Conservation (phyloP, 345 rosid species). For the Moricandia moricandioides region DNA sequence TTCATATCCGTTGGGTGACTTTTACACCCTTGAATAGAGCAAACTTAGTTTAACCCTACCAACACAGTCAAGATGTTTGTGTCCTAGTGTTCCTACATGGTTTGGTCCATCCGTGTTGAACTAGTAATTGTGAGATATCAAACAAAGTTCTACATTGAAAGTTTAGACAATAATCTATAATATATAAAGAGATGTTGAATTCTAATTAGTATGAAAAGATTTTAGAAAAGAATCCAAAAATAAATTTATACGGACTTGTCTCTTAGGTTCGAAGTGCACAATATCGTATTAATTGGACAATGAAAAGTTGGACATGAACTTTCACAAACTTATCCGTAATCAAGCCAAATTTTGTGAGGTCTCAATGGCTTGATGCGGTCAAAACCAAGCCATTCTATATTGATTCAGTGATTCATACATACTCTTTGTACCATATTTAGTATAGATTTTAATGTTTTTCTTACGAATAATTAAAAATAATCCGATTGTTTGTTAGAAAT, state of each 20-base stretch:
- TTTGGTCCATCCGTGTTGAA: neutral
- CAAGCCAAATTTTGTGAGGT: neutral
- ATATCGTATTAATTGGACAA: too few relatives aligned
- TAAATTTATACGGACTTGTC: too few relatives aligned
- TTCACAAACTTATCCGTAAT: too few relatives aligned
- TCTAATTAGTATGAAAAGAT: too few relatives aligned
- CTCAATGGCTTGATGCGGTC: neutral
- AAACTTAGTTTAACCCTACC: neutral
- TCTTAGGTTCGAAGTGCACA: too few relatives aligned
- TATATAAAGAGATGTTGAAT: too few relatives aligned
- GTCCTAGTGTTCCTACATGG: neutral
- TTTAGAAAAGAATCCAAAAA: too few relatives aligned
- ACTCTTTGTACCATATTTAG: neutral
- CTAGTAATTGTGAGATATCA: too few relatives aligned
- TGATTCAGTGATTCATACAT: neutral
- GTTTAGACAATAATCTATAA: too few relatives aligned
- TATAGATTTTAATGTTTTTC: neutral
- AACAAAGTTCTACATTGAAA: too few relatives aligned
- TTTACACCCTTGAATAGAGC: neutral
- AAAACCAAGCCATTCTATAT: neutral
- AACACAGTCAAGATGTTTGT: neutral
- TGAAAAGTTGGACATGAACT: too few relatives aligned
- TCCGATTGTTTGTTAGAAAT: neutral
- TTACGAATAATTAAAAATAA: neutral
- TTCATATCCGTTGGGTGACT: neutral